phyloP scores from a whole-genome alignment of 164 flowering plant species.

The grape (Vitis vinifera) region ASM3070453v1 NC_081814.1:3439501-3440000 shows the following conservation, averaged over 20 bases:
- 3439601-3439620: too few species aligned
- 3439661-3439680: background rate
- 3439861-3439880: slow-evolving; percentile 51
- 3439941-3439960: too few species aligned
- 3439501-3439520: too few species aligned
- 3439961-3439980: background rate
- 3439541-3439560: too few species aligned
- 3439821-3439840: slow-evolving; percentile 54
- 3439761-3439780: slow-evolving; percentile 22
- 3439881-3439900: slow-evolving; percentile 51
- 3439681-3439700: slow-evolving; percentile 17
- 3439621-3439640: slow-evolving; percentile 19
- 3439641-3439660: slow-evolving; percentile 23
- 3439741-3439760: slow-evolving; percentile 10
- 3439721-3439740: slow-evolving; percentile 6
- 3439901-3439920: slow-evolving; percentile 10
- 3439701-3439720: slow-evolving; percentile 26
- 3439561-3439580: too few species aligned
- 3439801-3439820: slow-evolving; percentile 43
- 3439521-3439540: too few species aligned
- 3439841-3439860: slow-evolving; percentile 25
- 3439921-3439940: too few species aligned
- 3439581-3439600: too few species aligned
- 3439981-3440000: slow-evolving; percentile 18
- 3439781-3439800: slow-evolving; percentile 21